Percentiles rank a stretch among this genome's conserved stretches.
Conservation (phyloP, 352 stramenopile genomes). For the Pseudoperonospora humuli region DNA sequence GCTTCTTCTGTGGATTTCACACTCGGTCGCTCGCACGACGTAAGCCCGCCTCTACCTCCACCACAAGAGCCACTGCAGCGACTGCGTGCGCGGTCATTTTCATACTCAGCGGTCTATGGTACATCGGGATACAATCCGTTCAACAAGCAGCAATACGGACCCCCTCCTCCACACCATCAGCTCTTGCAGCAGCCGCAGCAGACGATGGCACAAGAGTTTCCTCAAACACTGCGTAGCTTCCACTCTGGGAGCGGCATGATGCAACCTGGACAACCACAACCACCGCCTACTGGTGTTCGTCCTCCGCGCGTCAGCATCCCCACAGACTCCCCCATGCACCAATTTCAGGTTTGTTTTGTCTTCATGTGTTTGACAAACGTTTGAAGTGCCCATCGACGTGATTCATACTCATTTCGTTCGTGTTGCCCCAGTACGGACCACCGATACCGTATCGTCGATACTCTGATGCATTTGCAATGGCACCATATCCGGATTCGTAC, state of each 20-base stretch:
- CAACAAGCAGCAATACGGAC: conserved; percentile 41
- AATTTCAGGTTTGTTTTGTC: conserved; percentile 42
- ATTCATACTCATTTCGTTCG: not conserved
- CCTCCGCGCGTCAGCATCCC: conserved; percentile 65
- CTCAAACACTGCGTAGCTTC: conserved; percentile 48
- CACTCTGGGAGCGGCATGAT: conserved; percentile 34
- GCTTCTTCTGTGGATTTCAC: conserved; percentile 77
- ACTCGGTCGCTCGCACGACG: conserved; percentile 32
- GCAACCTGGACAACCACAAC: conserved; percentile 29
- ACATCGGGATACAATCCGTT: conserved; percentile 42
- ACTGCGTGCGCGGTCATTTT: conserved; percentile 69
- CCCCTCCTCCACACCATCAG: conserved; percentile 32
- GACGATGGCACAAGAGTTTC: conserved; percentile 41
- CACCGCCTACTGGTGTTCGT: conserved; percentile 29
- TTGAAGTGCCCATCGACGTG: conserved; percentile 1
- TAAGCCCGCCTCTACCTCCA: conserved; percentile 63
- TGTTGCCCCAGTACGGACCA: conserved; percentile 28
- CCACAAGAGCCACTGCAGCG: conserved; percentile 56
- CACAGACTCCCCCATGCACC: conserved; percentile 56
- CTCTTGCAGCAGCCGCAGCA: conserved; percentile 31
- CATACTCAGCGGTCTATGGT: conserved; percentile 57
- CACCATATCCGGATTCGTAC: conserved; percentile 56
- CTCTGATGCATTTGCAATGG: conserved; percentile 59
- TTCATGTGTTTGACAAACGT: not conserved
- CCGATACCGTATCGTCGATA: conserved; percentile 63